Evolutionary conservation across 441 rosid species (phyloP), one percentile per base, ranked within the genome.

Genomic region (Populus hybrid): DNA sequence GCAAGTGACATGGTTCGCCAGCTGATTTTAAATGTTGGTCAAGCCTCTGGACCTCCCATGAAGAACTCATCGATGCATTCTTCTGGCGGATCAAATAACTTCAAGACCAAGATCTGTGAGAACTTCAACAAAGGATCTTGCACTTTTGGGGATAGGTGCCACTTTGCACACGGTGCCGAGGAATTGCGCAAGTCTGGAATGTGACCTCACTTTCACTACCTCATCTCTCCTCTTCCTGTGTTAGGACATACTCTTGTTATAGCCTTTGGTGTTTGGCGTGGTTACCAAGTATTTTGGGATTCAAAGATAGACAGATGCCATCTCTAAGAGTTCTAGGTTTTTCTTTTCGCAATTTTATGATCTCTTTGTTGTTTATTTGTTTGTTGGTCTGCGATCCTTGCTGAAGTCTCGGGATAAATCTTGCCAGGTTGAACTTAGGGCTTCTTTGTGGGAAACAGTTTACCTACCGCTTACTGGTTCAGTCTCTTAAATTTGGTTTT

Each of bases 1-100:
- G 99, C 98, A n/a, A 91, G 93, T 21, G 92, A 90, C 21, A 95
- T 94, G 98, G 99, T 95, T 67, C 89, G 88, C 6, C 97, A 92
- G 74, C 91, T 95, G 23, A 92, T 95, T 75, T 87, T 76, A 68
- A 94, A 89, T 65, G 85, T 91, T 1, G 89, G 90, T 57, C 84
- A 91, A 28, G 86, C 85, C 4, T 78, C 86, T 1, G 85, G 87
- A 66, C 86, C 78, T 66, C 80, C 85, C 16, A 84, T 78, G 74
- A 89, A 82, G 76, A 88, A 83, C 26, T 71, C 82, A 5, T 38
- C 77, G 0, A 80, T 75, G 30, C 79, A 80, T 32, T 70, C 83
- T 30, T 82, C 91, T 7, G 85, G 82, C 64, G 77, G 84, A 8
- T 84, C 88, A 69, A 87, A 88, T 89, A 95, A 94, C 83, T 94